Percentiles rank a stretch among this genome's conserved stretches.
These are phyloP conservation scores for Alternaria brassicae DNA, from an alignment of 2,329 filamentous ascomycete species.

Conservation along the genomic window DNA sequence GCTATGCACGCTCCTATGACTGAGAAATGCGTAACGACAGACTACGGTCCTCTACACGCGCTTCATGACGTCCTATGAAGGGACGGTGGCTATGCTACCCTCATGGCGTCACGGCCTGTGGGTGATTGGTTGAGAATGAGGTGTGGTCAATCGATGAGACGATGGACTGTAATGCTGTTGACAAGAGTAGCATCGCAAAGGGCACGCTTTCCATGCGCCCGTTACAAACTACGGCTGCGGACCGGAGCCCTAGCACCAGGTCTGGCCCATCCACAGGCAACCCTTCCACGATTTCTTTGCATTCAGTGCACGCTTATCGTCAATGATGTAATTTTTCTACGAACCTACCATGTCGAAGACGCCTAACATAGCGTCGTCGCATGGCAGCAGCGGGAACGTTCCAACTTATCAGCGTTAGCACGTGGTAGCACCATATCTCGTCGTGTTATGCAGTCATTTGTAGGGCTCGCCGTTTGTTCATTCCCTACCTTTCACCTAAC, in stretches of 20 bases:
- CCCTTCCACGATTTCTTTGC: not conserved
- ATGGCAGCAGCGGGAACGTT: not conserved
- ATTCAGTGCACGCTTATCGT: not conserved
- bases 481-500: not conserved
- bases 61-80: not conserved
- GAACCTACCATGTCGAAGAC: not conserved
- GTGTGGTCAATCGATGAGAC: not conserved
- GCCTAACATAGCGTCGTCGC: not conserved
- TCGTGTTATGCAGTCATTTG: not conserved
- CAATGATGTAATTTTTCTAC: not conserved
- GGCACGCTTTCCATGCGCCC: not conserved
- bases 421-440: not conserved
- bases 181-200: not conserved
- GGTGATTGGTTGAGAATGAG: not conserved
- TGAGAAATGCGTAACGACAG: not conserved
- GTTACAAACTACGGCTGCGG: not conserved
- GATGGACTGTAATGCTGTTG: not conserved
- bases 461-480: not conserved
- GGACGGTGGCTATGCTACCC: not conserved
- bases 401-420: not conserved
- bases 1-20: not conserved
- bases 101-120: not conserved
- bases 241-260: not conserved
- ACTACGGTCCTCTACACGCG: conserved; percentile 1
- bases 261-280: not conserved